A percentile compares a stretch with the other conserved stretches of the same genome.
Evolutionary conservation across 73 alveolate species (phyloP).

Genomic region (Blepharisma japonicum): DNA sequence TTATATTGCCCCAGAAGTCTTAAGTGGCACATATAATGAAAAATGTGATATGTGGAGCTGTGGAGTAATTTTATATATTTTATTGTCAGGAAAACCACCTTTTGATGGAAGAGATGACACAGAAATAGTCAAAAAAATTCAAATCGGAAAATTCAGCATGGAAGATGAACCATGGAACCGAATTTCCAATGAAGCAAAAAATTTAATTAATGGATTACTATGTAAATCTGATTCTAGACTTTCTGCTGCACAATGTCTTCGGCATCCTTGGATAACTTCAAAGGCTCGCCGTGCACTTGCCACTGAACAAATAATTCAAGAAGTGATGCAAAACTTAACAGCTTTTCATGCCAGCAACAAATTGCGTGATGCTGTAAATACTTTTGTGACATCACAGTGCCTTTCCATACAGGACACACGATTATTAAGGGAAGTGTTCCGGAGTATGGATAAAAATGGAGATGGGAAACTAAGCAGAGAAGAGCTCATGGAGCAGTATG

Average conservation of each 20-base stretch:
- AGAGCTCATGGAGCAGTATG: slow-evolving; percentile 40
- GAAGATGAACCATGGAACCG: slow-evolving; percentile 42
- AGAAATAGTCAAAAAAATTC: slow-evolving; percentile 53
- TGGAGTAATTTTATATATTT: slow-evolving; percentile 72
- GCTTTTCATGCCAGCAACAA: slow-evolving; percentile 19
- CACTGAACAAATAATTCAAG: slow-evolving; percentile 14
- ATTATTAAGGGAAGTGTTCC: slow-evolving; percentile 3
- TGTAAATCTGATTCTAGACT: slow-evolving; percentile 45
- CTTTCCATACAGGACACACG: not conserved
- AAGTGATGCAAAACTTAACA: slow-evolving; percentile 20
- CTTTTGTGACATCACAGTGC: slow-evolving; percentile 10
- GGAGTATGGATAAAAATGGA: slow-evolving; percentile 37
- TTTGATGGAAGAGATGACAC: slow-evolving; percentile 57
- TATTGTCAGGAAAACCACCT: slow-evolving; percentile 70
- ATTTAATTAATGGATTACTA: slow-evolving; percentile 48
- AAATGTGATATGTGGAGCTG: slow-evolving; percentile 75
- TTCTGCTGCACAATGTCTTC: slow-evolving; percentile 47
- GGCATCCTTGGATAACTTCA: slow-evolving; percentile 53
- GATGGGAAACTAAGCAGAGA: slow-evolving; percentile 46
- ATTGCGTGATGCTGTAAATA: slow-evolving; percentile 7
- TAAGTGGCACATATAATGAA: slow-evolving; percentile 54
- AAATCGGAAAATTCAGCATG: slow-evolving; percentile 38
- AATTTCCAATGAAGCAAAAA: slow-evolving; percentile 62
- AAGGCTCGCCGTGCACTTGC: slow-evolving; percentile 26
- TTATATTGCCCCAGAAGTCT: slow-evolving; percentile 80